Evolutionary conservation across 345 rosid genomes (phyloP).

Genomic region (Schrenkiella parvula): DNA sequence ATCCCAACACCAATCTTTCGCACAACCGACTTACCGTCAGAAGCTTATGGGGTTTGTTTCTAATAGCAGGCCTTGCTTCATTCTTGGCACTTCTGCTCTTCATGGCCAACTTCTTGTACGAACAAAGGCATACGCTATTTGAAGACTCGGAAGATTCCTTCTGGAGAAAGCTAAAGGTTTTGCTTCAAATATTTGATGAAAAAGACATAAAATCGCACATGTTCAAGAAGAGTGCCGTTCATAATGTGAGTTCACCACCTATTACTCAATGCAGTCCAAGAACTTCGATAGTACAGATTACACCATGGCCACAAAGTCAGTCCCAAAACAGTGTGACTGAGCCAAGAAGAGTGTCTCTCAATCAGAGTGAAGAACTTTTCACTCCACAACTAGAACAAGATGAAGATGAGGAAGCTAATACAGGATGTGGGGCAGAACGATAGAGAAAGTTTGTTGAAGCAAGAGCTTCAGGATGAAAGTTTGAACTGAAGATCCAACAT

Average conservation of each 20-base stretch:
- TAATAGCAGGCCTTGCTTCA: constrained; percentile 38
- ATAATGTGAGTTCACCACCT: constrained; percentile 23
- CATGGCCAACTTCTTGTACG: not conserved
- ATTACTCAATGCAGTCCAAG: not conserved
- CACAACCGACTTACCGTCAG: constrained; percentile 30
- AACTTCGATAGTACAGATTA: constrained; percentile 11
- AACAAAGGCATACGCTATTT: not conserved
- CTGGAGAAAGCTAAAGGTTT: constrained; percentile 11
- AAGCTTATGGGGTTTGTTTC: constrained; percentile 44
- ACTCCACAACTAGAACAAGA: not conserved
- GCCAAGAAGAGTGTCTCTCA: constrained; percentile 12
- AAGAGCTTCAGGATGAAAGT: too few species aligned
- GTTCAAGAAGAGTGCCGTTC: constrained; percentile 17
- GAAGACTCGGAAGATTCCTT: constrained; percentile 18
- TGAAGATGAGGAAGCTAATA: not conserved
- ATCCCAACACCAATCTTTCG: not conserved
- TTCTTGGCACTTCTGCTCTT: constrained; percentile 27
- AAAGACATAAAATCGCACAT: constrained; percentile 35
- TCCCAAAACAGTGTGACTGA: constrained; percentile 7
- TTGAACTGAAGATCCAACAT: too few species aligned
- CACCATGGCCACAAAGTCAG: constrained; percentile 1
- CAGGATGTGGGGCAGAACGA: not conserved
- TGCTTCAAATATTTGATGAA: constrained; percentile 25
- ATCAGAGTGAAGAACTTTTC: not conserved
- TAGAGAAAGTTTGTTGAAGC: not conserved